Conservation (phyloP, 305 asterid genomes). For the Solanum chacoense region DNA sequence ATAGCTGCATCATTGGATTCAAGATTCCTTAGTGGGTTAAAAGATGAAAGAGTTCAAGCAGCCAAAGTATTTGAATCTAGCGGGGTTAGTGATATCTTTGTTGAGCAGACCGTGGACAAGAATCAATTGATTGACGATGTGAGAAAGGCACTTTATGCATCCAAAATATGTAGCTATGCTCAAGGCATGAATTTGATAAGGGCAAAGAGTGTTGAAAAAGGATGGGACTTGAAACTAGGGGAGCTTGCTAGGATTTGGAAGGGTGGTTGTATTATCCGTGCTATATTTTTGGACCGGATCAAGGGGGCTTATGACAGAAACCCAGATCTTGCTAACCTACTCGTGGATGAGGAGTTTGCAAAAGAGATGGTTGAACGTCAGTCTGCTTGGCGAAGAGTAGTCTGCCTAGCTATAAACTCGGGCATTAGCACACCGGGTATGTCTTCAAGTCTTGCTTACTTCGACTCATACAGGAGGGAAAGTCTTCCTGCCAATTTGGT, state of each 20-base stretch:
- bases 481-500: slow-evolving; percentile 89
- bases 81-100: slow-evolving; percentile 51
- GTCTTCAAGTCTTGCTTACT: slow-evolving; percentile 93
- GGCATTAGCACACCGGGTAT: slow-evolving; percentile 96
- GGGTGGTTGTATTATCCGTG: slow-evolving; percentile 96
- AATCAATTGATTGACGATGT: slow-evolving; percentile 62
- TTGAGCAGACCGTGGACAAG: slow-evolving; percentile 59
- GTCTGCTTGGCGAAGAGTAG: slow-evolving; percentile 89
- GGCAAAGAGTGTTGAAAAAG: slow-evolving; percentile 82
- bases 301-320: slow-evolving; percentile 88
- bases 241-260: slow-evolving; percentile 97
- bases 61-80: slow-evolving; percentile 72
- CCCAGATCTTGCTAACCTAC: slow-evolving; percentile 61
- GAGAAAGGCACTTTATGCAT: slow-evolving; percentile 73
- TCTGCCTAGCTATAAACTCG: slow-evolving; percentile 65
- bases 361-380: slow-evolving; percentile 81
- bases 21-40: slow-evolving; percentile 87
- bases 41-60: slow-evolving; percentile 77
- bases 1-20: slow-evolving; percentile 93
- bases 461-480: slow-evolving; percentile 81
- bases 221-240: slow-evolving; percentile 79
- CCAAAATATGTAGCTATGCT: slow-evolving; percentile 87
- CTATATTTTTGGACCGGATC: slow-evolving; percentile 84
- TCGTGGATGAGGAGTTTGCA: slow-evolving; percentile 91
- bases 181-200: slow-evolving; percentile 94